Evolutionary conservation across 2,329 filamentous ascomycete genomes (phyloP), one percentile per base, ranked within the genome.

Genomic region (Pseudopithomyces chartarum): DNA sequence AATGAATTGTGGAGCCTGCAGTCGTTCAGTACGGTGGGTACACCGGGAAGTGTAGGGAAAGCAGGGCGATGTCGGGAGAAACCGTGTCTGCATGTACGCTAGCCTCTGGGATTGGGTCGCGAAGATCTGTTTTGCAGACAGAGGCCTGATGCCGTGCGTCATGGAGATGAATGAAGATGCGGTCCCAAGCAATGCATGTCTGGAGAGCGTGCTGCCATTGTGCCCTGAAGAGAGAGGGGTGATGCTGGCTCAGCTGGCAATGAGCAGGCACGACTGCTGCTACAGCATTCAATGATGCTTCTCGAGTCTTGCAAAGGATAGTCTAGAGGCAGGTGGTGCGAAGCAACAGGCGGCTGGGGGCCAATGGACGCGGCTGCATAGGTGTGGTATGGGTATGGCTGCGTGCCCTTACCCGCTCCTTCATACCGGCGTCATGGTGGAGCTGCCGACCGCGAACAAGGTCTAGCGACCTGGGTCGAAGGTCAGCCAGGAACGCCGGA

Each of bases 1-100:
- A 44, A 52, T 33, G 33, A 44, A 57, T 26, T 50, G 49, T 50
- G 48, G 55, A 48, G 44, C 40, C 13, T 20, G 20, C 13, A 7
- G 17, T n/a, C 32, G 23, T 36, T 36, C 40, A 32, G 33, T 19
- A 39, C 3, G n/a, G 44, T 43, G 53, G 13, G 33, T 17, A 33
- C 36, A 19, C 26, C 49, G 55, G 55, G 44, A 57, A 49, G 23
- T 53, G 20, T 53, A 57, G 55, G 55, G 36, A 45, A 39, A 33
- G 19, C 29, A 47, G 44, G 46, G 34, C 34, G 47, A 40, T 39
- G 34, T 50, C 47, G 47, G 47, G 29, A 50, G 34, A 40, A n/a
- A 13, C 19, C 39, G 47, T 20, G 47, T 29, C 3, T 50, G 47
- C 47, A 19, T 32, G 34, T 50, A 40, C 47, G 47, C 47, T 50